Evolutionary conservation across 306 rosid genomes (phyloP).

Genomic region (Abrus pulchellus): DNA sequence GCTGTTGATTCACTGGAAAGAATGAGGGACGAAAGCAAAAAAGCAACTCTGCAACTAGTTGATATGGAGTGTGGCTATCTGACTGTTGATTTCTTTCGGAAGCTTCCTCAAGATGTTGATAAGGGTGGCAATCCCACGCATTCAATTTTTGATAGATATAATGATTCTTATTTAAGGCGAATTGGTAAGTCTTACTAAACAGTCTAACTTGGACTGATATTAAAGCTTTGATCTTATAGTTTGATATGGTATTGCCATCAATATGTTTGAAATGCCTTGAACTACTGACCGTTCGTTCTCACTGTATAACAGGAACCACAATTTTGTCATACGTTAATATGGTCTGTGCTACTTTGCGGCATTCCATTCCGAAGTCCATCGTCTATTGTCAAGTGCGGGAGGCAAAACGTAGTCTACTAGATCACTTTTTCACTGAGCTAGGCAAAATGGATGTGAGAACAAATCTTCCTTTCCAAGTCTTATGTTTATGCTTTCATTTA

Average conservation of each 20-base stretch:
- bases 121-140: constrained; percentile 99
- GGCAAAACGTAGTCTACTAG: constrained; percentile 89
- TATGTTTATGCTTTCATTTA: constrained; percentile 3
- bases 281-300: background rate
- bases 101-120: constrained; percentile 94
- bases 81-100: constrained; percentile 93
- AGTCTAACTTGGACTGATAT: background rate
- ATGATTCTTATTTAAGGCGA: constrained; percentile 87
- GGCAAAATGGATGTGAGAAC: constrained; percentile 87
- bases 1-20: constrained; percentile 82
- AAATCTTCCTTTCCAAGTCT: background rate
- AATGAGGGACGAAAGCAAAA: constrained; percentile 96
- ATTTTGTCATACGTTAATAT: constrained; percentile 89
- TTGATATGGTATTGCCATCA: background rate
- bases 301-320: constrained; percentile 69
- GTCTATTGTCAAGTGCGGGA: constrained; percentile 97
- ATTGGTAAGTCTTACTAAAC: constrained; percentile 63
- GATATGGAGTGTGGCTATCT: constrained; percentile 94
- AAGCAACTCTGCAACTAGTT: constrained; percentile 84
- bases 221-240: constrained; percentile 37
- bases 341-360: constrained; percentile 83
- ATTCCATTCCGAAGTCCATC: constrained; percentile 88
- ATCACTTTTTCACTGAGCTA: constrained; percentile 82
- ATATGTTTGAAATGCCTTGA: constrained; percentile 27
- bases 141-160: constrained; percentile 94